Conservation (phyloP, 441 rosid species). For the Kokia cookei region DNA sequence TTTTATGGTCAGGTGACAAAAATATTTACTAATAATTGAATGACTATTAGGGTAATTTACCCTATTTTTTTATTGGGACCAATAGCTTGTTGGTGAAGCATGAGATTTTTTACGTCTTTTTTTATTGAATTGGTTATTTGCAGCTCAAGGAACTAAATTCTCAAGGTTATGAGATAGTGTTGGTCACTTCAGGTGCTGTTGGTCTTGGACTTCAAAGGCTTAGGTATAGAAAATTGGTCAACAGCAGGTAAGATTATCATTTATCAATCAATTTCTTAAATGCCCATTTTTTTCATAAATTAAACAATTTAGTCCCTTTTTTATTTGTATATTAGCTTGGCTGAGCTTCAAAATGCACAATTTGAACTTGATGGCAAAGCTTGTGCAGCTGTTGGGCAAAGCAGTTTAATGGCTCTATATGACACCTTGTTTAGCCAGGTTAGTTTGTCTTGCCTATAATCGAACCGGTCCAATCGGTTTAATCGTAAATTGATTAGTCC, state of each 20-base stretch:
- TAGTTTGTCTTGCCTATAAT: not conserved
- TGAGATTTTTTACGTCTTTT: not conserved
- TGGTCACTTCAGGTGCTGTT: slow-evolving; percentile 45
- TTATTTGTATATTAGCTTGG: slow-evolving; percentile 24
- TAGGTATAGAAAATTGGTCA: slow-evolving; percentile 33
- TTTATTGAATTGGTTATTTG: not conserved
- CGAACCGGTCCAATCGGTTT: too few species aligned
- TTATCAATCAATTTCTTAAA: not conserved
- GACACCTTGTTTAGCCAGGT: slow-evolving; percentile 46
- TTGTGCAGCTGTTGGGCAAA: slow-evolving; percentile 49
- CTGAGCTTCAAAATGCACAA: slow-evolving; percentile 47
- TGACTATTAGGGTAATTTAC: too few species aligned
- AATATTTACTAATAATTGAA: too few species aligned
- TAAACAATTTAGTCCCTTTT: not conserved
- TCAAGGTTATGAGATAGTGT: slow-evolving; percentile 34
- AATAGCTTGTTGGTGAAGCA: not conserved
- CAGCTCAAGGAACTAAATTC: slow-evolving; percentile 44
- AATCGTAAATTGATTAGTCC: too few species aligned
- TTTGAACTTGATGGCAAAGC: slow-evolving; percentile 47
- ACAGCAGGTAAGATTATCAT: slow-evolving; percentile 32
- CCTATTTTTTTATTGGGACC: too few species aligned
- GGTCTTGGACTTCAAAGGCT: slow-evolving; percentile 49
- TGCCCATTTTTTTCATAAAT: not conserved
- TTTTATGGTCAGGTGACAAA: too few species aligned
- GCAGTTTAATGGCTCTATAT: slow-evolving; percentile 45